Evolutionary conservation across 2,329 filamentous ascomycete species (phyloP).

Genomic region (Nothophoma quercina): DNA sequence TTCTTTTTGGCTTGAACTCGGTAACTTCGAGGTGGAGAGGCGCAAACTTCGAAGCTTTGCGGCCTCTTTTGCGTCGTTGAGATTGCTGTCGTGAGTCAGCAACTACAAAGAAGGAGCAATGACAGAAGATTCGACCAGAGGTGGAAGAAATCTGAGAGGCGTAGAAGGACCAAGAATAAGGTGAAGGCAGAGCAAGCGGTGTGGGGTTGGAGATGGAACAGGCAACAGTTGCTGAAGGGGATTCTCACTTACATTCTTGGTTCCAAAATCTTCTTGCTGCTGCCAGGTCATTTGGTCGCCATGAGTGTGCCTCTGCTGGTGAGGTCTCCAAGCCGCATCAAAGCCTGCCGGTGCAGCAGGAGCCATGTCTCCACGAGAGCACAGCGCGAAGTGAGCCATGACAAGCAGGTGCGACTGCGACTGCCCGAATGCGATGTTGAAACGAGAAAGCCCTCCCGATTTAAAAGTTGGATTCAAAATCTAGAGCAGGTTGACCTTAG

Average conservation of each 20-base stretch:
- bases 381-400: slow-evolving; percentile 12
- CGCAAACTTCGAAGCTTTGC: slow-evolving; percentile 9
- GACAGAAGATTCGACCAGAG: too few relatives aligned
- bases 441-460: too few relatives aligned
- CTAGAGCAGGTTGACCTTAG: too few relatives aligned
- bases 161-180: too few relatives aligned
- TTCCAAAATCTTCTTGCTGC: slow-evolving; percentile 23
- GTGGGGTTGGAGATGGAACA: neutral
- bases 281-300: slow-evolving; percentile 30
- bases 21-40: slow-evolving; percentile 1
- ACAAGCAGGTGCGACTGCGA: neutral
- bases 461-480: neutral
- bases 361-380: neutral
- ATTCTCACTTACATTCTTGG: slow-evolving; percentile 24
- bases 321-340: neutral
- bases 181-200: neutral
- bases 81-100: neutral
- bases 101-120: neutral
- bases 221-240: neutral
- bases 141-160: too few relatives aligned
- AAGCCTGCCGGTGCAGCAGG: neutral
- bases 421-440: neutral
- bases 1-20: neutral
- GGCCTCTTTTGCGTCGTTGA: neutral
- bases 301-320: neutral